These are phyloP conservation scores for Scleroderma citrinum DNA, from an alignment of 768 basidiomycete genomes.

Conservation along the genomic window DNA sequence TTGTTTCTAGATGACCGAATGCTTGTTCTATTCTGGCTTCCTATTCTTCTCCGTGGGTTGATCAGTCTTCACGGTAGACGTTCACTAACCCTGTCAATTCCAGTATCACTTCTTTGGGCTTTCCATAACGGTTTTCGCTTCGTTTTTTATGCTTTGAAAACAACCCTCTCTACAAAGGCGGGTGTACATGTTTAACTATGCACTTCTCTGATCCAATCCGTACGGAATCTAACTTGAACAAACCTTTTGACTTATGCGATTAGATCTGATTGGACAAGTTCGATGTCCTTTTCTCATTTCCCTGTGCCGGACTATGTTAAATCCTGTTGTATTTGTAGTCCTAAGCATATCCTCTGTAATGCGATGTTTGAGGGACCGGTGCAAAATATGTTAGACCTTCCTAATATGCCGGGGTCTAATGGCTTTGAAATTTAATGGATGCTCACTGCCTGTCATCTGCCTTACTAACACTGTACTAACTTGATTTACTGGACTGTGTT, in stretches of 20 bases:
- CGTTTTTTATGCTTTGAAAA: conserved; percentile 43
- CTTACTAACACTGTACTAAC: too few species aligned
- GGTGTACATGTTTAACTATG: conserved; percentile 29
- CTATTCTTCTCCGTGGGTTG: conserved; percentile 70
- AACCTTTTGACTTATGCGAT: too few species aligned
- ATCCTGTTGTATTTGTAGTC: too few species aligned
- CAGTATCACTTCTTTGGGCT: conserved; percentile 61
- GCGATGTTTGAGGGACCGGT: too few species aligned
- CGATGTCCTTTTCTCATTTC: too few species aligned
- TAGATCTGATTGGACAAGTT: too few species aligned
- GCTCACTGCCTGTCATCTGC: too few species aligned
- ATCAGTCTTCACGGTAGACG: neutral
- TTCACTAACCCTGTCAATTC: conserved; percentile 5
- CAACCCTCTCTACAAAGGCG: conserved; percentile 41
- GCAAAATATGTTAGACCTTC: too few species aligned
- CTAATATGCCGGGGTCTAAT: too few species aligned
- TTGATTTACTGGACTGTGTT: too few species aligned
- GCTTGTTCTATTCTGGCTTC: conserved; percentile 83
- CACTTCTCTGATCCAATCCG: neutral
- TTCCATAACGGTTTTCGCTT: conserved; percentile 50
- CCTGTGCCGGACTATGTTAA: too few species aligned
- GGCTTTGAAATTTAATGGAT: too few species aligned
- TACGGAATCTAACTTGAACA: neutral
- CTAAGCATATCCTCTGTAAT: neutral
- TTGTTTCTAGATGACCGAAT: conserved; percentile 65